Evolutionary conservation across 768 basidiomycete genomes (phyloP).

Genomic region (Phaeotremella skinneri): DNA sequence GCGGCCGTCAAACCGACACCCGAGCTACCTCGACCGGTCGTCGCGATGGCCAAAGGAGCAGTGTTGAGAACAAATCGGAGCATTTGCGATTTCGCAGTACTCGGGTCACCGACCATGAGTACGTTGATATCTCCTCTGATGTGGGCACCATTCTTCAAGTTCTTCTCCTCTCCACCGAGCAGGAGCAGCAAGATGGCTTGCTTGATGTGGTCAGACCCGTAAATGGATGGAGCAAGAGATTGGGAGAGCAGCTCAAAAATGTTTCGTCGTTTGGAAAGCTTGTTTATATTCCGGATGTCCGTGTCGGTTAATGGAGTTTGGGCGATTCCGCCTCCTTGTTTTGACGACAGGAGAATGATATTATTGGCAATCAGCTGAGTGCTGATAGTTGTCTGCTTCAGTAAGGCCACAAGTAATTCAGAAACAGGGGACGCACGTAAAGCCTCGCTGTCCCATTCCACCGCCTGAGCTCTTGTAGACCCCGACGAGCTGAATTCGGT

Average conservation of each 20-base stretch:
- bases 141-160: slow-evolving; percentile 93
- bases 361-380: slow-evolving; percentile 93
- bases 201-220: slow-evolving; percentile 94
- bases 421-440: slow-evolving; percentile 65
- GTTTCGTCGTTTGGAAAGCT: slow-evolving; percentile 78
- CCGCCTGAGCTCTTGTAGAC: slow-evolving; percentile 92
- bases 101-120: slow-evolving; percentile 98
- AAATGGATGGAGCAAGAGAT: slow-evolving; percentile 96
- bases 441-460: slow-evolving; percentile 75
- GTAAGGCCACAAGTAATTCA: not conserved
- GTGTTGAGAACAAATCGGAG: slow-evolving; percentile 93
- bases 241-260: slow-evolving; percentile 86
- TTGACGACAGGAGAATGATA: slow-evolving; percentile 88
- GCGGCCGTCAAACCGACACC: slow-evolving; percentile 98
- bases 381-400: slow-evolving; percentile 54
- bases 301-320: slow-evolving; percentile 86
- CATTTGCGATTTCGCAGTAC: slow-evolving; percentile 96
- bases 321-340: slow-evolving; percentile 90
- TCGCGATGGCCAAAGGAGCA: slow-evolving; percentile 95
- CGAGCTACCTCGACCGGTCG: slow-evolving; percentile 95
- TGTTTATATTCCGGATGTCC: slow-evolving; percentile 94
- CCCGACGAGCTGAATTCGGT: slow-evolving; percentile 93
- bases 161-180: slow-evolving; percentile 96
- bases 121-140: slow-evolving; percentile 99
- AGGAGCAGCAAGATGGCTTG: slow-evolving; percentile 86